Evolutionary conservation across 257 asterid genomes (phyloP), one percentile per base, ranked within the genome.

Genomic region (Catharanthus roseus): DNA sequence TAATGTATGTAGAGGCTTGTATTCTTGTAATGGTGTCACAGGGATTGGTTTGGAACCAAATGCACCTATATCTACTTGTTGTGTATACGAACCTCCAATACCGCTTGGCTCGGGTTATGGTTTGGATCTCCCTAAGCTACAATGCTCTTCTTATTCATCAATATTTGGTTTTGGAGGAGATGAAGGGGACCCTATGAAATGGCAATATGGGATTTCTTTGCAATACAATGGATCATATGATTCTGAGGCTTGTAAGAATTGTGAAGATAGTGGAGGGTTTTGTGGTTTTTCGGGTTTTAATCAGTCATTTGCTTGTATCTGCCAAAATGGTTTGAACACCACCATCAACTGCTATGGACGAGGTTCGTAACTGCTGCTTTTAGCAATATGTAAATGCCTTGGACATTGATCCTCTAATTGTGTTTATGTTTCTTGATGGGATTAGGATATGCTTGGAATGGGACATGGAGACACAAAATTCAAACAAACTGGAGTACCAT

Each of bases 121-220:
- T 44, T 66, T 89, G 82, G 87, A 81, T 77, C 87, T 89, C 13
- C 91, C 96, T 56, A 89, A 85, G 83, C 91, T 89, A 67, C 96
- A 89, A 44, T 84, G 96, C 49, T 85, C 91, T 36, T 85, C 96
- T 54, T 89, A 87, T 68, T 76, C 96, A 2, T 78, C 88, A 18
- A 64, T 89, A 5, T 82, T 81, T 72, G 96, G 96, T 0, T 89
- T 89, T 28, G 96, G 96, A 0, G 96, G 93, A 63, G 82, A 80
- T 50, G 89, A 89, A 71, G 96, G 91, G 11, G 79, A 89, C 66
- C 96, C 96, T 1, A 79, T 81, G 93, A 89, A 84, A 75, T 89
- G 96, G 96, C 81, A 89, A 42, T 89, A 82, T 71, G 93, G 91
- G 77, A 78, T 89, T 21, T 72, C 84, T 29, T 68, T 89, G 88